phyloP scores from a whole-genome alignment of 768 basidiomycete genomes.

The Suillus placidus region DNA sequence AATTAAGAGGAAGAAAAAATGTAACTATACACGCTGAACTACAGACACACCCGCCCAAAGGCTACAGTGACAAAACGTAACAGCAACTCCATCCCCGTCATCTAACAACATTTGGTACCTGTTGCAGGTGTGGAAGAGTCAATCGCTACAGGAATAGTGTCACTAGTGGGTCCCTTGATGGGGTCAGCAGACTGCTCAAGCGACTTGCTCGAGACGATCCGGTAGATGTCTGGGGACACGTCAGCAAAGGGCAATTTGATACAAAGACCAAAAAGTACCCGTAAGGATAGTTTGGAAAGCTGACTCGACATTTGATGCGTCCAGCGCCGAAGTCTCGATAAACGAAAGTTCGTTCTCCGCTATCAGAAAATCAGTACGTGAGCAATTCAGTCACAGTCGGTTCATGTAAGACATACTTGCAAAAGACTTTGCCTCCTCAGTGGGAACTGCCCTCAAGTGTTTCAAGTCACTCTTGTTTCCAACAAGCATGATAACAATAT shows the following conservation, averaged over 20 bases:
- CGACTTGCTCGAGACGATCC: conserved; percentile 93
- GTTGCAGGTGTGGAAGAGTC: conserved; percentile 57
- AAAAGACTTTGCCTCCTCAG: conserved; percentile 95
- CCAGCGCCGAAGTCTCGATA: conserved; percentile 99
- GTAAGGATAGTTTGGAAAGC: conserved; percentile 97
- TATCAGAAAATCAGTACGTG: conserved; percentile 31
- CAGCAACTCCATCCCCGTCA: conserved; percentile 2
- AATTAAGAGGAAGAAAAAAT: conserved; percentile 30
- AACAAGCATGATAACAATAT: conserved; percentile 94
- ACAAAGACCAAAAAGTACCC: conserved; percentile 48
- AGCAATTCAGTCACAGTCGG: background rate
- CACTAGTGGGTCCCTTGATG: conserved; percentile 77
- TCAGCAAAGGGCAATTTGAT: background rate
- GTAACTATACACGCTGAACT: conserved; percentile 29
- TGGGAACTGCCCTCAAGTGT: conserved; percentile 93
- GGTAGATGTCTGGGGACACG: conserved; percentile 81
- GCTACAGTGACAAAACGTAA: conserved; percentile 15
- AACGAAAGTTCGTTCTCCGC: conserved; percentile 92
- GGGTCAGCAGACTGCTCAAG: conserved; percentile 82
- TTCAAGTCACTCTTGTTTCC: conserved; percentile 99
- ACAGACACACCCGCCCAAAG: conserved; percentile 14
- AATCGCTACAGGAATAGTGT: conserved; percentile 82
- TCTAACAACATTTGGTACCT: conserved; percentile 67
- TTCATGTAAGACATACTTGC: conserved; percentile 57
- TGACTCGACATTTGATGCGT: conserved; percentile 96